Evolutionary conservation across 2,329 filamentous ascomycete species (phyloP).

Genomic region (Dactylellina sp.): DNA sequence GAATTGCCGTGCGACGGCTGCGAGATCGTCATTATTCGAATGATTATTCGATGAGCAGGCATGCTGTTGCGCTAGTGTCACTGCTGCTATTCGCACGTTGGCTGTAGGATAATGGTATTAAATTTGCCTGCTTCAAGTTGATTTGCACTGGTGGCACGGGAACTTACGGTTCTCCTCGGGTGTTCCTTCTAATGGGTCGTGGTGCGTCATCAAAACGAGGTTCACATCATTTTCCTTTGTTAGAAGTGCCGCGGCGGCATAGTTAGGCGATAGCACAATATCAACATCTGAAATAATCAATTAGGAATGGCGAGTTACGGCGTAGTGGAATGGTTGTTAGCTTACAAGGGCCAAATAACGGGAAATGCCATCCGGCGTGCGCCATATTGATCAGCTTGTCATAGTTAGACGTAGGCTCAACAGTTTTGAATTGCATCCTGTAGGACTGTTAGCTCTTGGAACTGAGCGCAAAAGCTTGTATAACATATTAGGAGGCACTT

Average conservation of each 20-base stretch:
- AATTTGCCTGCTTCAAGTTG: constrained; percentile 3
- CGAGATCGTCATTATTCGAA: constrained; percentile 67
- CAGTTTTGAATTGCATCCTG: constrained; percentile 55
- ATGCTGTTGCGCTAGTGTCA: constrained; percentile 65
- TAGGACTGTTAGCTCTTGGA: constrained; percentile 3
- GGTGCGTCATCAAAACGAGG: constrained; percentile 62
- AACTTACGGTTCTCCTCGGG: constrained; percentile 57
- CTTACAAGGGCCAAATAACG: constrained; percentile 47
- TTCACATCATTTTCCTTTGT: constrained; percentile 65
- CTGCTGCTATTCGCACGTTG: constrained; percentile 63
- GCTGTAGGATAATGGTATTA: constrained; percentile 42
- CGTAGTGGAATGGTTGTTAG: too few relatives aligned
- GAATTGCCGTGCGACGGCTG: constrained; percentile 62
- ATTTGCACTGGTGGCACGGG: background rate
- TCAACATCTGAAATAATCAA: constrained; percentile 61
- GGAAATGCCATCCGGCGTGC: constrained; percentile 60
- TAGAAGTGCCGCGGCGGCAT: constrained; percentile 66
- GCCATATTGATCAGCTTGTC: constrained; percentile 60
- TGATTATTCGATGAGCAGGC: constrained; percentile 65
- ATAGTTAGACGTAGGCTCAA: constrained; percentile 49
- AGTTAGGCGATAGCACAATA: constrained; percentile 66
- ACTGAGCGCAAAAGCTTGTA: background rate
- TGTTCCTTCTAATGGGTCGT: constrained; percentile 63
- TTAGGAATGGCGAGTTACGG: too few relatives aligned
- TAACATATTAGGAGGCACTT: constrained; percentile 21